phyloP scores from a whole-genome alignment of 2,329 filamentous ascomycete species.

The Zalaria sp. region DNA sequence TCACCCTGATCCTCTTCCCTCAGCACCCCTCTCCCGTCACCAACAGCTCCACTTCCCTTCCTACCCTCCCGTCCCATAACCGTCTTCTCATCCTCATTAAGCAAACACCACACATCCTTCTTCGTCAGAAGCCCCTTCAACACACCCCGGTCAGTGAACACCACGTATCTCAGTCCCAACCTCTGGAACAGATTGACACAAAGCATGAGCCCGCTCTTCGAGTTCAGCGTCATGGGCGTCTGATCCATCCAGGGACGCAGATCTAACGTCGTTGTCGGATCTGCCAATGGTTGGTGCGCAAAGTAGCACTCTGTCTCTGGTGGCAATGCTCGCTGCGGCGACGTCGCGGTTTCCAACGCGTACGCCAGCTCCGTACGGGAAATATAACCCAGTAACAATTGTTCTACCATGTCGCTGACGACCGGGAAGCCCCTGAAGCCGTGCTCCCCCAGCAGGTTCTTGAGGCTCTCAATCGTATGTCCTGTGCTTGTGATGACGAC shows the following conservation, averaged over 20 bases:
- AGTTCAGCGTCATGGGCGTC: constrained; percentile 81
- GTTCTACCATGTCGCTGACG: constrained; percentile 61
- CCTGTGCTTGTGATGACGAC: constrained; percentile 75
- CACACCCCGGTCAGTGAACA: constrained; percentile 71
- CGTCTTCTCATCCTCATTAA: constrained; percentile 54
- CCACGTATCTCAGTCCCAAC: constrained; percentile 75
- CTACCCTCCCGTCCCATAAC: constrained; percentile 5
- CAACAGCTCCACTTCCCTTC: constrained; percentile 13
- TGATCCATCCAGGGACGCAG: constrained; percentile 98
- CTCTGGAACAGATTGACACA: constrained; percentile 90
- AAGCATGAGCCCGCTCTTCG: constrained; percentile 63
- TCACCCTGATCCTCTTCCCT: constrained; percentile 20
- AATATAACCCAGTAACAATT: constrained; percentile 81
- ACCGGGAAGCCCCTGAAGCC: constrained; percentile 86
- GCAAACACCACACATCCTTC: constrained; percentile 91
- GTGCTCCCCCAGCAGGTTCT: constrained; percentile 55
- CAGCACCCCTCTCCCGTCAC: constrained; percentile 13
- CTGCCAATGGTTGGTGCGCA: constrained; percentile 65
- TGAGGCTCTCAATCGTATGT: constrained; percentile 69
- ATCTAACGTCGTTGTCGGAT: constrained; percentile 67
- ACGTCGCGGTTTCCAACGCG: constrained; percentile 53
- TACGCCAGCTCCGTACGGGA: constrained; percentile 79
- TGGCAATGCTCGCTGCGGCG: constrained; percentile 40
- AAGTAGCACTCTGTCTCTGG: constrained; percentile 71
- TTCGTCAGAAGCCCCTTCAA: constrained; percentile 83